phyloP scores from a whole-genome alignment of 2,329 filamentous ascomycete genomes.

The Cladophialophora exuberans region DNA sequence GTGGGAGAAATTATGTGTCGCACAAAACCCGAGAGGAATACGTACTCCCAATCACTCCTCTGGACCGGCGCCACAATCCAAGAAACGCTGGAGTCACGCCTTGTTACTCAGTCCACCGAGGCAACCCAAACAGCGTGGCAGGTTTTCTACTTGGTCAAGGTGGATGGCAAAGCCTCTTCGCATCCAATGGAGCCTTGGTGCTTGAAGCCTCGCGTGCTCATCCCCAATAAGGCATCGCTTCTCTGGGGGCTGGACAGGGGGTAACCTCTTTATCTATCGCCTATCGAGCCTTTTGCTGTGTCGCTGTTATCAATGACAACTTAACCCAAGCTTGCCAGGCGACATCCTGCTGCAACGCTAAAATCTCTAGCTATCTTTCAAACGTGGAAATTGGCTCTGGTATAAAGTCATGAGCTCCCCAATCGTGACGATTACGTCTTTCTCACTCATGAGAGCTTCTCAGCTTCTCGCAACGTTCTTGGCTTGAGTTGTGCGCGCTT shows the following conservation, averaged over 20 bases:
- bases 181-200: background rate
- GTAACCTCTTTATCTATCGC: slow-evolving; percentile 20
- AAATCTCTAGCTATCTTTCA: slow-evolving; percentile 4
- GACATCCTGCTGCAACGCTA: slow-evolving; percentile 2
- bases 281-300: slow-evolving; percentile 3
- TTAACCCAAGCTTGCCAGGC: background rate
- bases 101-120: background rate
- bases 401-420: slow-evolving; percentile 21
- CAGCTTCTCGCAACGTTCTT: background rate
- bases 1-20: no score
- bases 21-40: no score
- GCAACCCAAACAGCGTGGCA: background rate
- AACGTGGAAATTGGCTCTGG: background rate
- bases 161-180: background rate
- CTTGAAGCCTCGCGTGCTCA: slow-evolving; percentile 15
- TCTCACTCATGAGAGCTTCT: slow-evolving; percentile 2
- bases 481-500: background rate
- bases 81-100: background rate
- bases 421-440: background rate
- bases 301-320: slow-evolving; percentile 25
- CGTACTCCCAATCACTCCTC: no score
- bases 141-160: background rate
- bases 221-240: slow-evolving; percentile 22
- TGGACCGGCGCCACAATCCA: background rate
- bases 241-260: slow-evolving; percentile 16